A percentile compares a stretch with the other conserved stretches of the same genome.
phyloP scores from a whole-genome alignment of 192 early-diverging fungal genomes.

The Geosiphon pyriformis region DNA sequence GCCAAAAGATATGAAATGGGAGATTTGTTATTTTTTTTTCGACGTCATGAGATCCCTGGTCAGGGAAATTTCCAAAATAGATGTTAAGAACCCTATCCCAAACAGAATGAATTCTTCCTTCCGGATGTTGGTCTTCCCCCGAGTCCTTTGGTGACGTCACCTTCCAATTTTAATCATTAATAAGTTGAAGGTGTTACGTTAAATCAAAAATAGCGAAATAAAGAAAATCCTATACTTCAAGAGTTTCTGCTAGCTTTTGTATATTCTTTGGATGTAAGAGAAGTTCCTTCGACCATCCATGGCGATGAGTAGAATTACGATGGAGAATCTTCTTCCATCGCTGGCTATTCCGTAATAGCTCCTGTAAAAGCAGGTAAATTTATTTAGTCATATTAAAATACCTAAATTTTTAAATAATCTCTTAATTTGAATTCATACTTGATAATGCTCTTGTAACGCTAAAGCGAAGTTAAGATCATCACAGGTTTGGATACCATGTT shows the following conservation, averaged over 20 bases:
- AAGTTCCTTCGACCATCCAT: background rate
- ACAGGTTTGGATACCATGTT: conserved; percentile 38
- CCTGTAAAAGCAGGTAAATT: conserved; percentile 1
- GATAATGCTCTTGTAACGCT: conserved; percentile 36
- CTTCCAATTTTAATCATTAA: background rate
- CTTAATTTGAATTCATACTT: conserved; percentile 4
- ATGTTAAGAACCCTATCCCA: conserved; percentile 67
- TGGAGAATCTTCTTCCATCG: conserved; percentile 1
- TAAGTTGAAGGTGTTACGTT: background rate
- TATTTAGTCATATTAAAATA: no score
- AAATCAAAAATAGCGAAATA: background rate
- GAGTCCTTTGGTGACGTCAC: background rate
- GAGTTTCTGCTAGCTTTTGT: conserved; percentile 1
- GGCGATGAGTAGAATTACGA: background rate
- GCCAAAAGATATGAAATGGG: conserved; percentile 78
- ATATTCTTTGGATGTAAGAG: conserved; percentile 13
- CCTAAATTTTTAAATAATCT: background rate
- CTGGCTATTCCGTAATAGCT: background rate
- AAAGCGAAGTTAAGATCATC: conserved; percentile 51
- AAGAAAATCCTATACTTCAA: background rate
- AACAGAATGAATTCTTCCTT: conserved; percentile 70
- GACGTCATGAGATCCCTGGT: no score
- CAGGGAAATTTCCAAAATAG: no score
- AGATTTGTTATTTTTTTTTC: conserved; percentile 16
- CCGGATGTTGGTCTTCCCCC: conserved; percentile 8